Base-by-base conservation (phyloP, 805 yeast species). In the Nakazawaea peltata region DNA sequence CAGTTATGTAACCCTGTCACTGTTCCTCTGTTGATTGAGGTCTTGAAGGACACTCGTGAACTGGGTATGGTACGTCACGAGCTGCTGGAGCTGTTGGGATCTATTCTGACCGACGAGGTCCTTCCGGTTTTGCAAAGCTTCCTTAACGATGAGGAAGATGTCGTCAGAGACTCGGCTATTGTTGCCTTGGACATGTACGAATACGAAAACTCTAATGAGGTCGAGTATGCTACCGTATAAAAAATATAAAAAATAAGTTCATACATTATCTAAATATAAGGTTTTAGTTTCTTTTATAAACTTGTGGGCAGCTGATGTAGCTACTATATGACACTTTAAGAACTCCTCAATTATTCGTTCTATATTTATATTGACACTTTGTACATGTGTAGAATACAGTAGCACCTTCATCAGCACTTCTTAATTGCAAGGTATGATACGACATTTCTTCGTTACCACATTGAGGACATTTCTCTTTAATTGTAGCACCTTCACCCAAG, bases 11-110 rank as follows among this genome's bases (percentile, higher is more conserved):
- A 84, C 59, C 96, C 97, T 19, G 84, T 79, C 25, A 79, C 94
- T 26, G 94, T 92, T 24, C 95, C 97, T 26, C 68, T 90, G 15
- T 72, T 94, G 43, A 71, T 86, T 39, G 78, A 84, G 61, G 86
- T 92, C 3, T 71, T 94, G 48, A 77, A 77, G 47, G 75, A 84
- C 57, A 73, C 69, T 41, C 53, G 61, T 12, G 96, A 92, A 65
- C 97, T 94, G 35, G 95, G 94, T 44, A 92, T 92, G 99, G 98
- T 94, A 23, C 81, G 99, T 64, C 99, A 92, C 56, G 99, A 92
- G 65, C 98, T 97, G 40, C 98, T 97, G 18, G 99, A 92, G 64
- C 98, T 98, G 18, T 70, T 94, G 49, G 98, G 98, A 19, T 75
- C 95, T 19, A 92, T 92, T 55, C 97, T 96, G 19, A 85, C 97